Conservation (phyloP, 768 basidiomycete genomes). For the Tricholoma flavovirens region DNA sequence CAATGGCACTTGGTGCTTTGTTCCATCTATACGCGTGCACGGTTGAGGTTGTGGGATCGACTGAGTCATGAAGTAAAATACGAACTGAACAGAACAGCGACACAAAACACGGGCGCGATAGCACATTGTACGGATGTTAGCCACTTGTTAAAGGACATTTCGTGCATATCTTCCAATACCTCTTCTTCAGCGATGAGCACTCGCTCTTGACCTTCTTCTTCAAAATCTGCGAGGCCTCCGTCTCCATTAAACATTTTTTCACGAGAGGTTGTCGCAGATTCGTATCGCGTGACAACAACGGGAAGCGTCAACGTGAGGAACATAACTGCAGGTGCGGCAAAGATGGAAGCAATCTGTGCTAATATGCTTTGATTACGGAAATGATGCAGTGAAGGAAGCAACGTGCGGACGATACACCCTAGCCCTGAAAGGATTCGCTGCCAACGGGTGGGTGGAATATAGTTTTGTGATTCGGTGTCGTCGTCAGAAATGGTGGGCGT, state of each 20-base stretch:
- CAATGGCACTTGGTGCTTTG: constrained; percentile 41
- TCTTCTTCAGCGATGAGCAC: constrained; percentile 70
- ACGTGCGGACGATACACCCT: constrained; percentile 44
- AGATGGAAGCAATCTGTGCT: constrained; percentile 66
- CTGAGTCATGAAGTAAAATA: constrained; percentile 10
- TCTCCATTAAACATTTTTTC: constrained; percentile 40
- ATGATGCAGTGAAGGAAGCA: constrained; percentile 82
- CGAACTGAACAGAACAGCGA: constrained; percentile 72
- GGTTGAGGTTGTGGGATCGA: neutral
- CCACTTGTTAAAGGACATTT: constrained; percentile 70
- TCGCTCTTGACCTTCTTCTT: constrained; percentile 69
- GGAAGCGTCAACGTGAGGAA: constrained; percentile 84
- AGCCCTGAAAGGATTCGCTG: constrained; percentile 35
- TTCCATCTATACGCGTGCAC: constrained; percentile 33
- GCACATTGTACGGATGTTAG: constrained; percentile 80
- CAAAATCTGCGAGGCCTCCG: constrained; percentile 57
- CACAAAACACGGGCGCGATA: constrained; percentile 75
- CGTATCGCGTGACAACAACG: constrained; percentile 70
- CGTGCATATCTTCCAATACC: constrained; percentile 62
- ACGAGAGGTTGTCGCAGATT: constrained; percentile 21
- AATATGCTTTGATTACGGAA: constrained; percentile 66
- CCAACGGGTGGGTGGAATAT: constrained; percentile 33
- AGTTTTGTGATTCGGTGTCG: constrained; percentile 41
- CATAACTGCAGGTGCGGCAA: constrained; percentile 86
- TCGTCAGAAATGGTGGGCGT: constrained; percentile 35